A percentile compares a stretch with the other conserved stretches of the same genome.
Evolutionary conservation across 495 filamentous ascomycete genomes (phyloP).

Genomic region (Lasiosphaeria ovina): DNA sequence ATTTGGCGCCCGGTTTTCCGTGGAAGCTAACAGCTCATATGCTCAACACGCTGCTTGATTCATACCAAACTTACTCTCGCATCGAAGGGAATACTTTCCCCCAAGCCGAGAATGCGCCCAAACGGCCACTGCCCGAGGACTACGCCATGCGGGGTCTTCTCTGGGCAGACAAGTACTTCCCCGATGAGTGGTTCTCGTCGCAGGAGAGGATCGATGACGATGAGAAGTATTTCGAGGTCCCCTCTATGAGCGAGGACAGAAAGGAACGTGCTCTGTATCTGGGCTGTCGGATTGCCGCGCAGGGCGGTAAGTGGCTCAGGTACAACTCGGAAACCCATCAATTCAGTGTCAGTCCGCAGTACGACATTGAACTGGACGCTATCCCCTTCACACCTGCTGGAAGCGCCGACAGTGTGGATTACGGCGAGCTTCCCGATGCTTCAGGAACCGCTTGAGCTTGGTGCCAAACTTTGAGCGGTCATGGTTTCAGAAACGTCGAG

Average conservation of each 20-base stretch:
- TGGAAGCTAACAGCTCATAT: constrained; percentile 64
- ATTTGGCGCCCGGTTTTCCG: constrained; percentile 49
- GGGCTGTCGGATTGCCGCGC: constrained; percentile 54
- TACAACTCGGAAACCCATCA: constrained; percentile 31
- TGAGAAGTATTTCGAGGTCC: constrained; percentile 67
- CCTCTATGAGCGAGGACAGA: constrained; percentile 62
- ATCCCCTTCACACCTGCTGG: neutral
- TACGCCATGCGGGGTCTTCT: constrained; percentile 73
- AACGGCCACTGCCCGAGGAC: constrained; percentile 78
- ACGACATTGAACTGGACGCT: constrained; percentile 26
- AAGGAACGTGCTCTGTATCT: constrained; percentile 76
- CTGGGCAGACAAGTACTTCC: constrained; percentile 70
- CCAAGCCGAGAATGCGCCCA: constrained; percentile 44
- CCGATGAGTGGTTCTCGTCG: constrained; percentile 61
- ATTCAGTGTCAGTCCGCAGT: constrained; percentile 34
- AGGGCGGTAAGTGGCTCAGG: constrained; percentile 32
- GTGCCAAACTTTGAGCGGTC: too few relatives aligned
- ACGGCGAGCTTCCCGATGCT: constrained; percentile 30
- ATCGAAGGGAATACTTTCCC: constrained; percentile 56
- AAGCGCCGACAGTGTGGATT: constrained; percentile 18
- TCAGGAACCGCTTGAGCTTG: constrained; percentile 3
- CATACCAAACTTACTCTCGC: constrained; percentile 40
- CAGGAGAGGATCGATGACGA: constrained; percentile 72
- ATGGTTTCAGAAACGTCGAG: neutral
- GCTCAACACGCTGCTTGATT: constrained; percentile 61